Evolutionary conservation across 805 yeast genomes (phyloP), one percentile per base, ranked within the genome.

Genomic region (Phaffomyces thermotolerans): DNA sequence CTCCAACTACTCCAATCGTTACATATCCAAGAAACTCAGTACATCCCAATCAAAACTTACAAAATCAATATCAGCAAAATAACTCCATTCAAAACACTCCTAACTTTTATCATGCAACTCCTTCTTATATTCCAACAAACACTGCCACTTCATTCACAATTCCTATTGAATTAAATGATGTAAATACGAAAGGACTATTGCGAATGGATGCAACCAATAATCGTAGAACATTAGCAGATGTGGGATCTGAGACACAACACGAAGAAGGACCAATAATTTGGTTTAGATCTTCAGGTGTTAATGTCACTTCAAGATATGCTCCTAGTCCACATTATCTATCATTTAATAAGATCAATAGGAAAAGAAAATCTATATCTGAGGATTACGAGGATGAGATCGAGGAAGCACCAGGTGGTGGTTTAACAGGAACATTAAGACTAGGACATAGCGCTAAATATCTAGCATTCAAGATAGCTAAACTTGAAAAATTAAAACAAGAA

Each of bases 381-480:
- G 43, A 37, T n/a, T 15, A 31, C 10, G 38, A 34, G 4, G 48
- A 37, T 22, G 44, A 42, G n/a, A 39, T 36, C 15, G 41, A 36
- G 3, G 45, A 46, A 27, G 49, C 18, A 17, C 53, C 57, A 8
- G 59, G 60, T 2, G 63, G 9, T 42, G 71, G 55, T 41, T 36
- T 50, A 23, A 50, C 45, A 12, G 61, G 59, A 10, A 46, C 56
- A 4, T 50, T 61, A 24, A 73, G 73, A 32, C 58, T 81, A 32
- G 88, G 95, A 6, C 95, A 87, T 55, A 76, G 84, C 41, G 86
- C 88, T 2, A 71, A 72, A 54, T 89, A 84, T 57, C 60, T 88
- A 57, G 85, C 87, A 2, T 79, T 74, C 74, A 77, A 73, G 29
- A 27, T 27, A 10, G 29, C 29, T 27, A 27, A 27, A 27, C 29